A percentile compares a stretch with the other conserved stretches of the same genome.
Conservation (phyloP, 2,329 filamentous ascomycete genomes). For the Ophiosphaerella narmari region DNA sequence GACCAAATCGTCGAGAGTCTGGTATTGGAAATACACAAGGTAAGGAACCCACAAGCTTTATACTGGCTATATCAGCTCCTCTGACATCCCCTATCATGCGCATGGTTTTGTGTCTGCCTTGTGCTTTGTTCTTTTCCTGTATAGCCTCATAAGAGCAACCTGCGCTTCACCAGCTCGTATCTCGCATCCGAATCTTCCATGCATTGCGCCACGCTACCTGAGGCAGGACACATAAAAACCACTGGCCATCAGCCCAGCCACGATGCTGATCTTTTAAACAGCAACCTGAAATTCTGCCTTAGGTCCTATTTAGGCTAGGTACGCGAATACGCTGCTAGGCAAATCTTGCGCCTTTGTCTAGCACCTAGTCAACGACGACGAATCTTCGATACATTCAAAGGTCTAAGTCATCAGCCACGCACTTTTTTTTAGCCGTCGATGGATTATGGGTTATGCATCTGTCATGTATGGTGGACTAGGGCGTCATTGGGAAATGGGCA, state of each 20-base stretch:
- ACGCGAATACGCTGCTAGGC: slow-evolving; percentile 1
- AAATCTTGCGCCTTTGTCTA: background rate
- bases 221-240: background rate
- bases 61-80: background rate
- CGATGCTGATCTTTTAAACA: background rate
- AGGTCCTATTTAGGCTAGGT: background rate
- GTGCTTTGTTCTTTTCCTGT: background rate
- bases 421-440: too few species aligned
- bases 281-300: background rate
- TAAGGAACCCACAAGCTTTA: background rate
- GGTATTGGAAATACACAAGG: background rate
- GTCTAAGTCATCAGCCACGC: too few species aligned
- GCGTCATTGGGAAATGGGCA: too few species aligned
- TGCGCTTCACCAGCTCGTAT: slow-evolving; percentile 1
- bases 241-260: background rate
- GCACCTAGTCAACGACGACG: too few species aligned
- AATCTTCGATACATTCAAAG: too few species aligned
- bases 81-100: background rate
- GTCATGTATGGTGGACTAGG: too few species aligned
- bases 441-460: too few species aligned
- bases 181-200: slow-evolving; percentile 1
- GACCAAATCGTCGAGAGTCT: background rate
- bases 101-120: background rate
- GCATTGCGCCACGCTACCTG: background rate
- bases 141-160: background rate